Base-by-base conservation (phyloP, 208 protist genomes). In the Leptomonas pyrrhocoris region DNA sequence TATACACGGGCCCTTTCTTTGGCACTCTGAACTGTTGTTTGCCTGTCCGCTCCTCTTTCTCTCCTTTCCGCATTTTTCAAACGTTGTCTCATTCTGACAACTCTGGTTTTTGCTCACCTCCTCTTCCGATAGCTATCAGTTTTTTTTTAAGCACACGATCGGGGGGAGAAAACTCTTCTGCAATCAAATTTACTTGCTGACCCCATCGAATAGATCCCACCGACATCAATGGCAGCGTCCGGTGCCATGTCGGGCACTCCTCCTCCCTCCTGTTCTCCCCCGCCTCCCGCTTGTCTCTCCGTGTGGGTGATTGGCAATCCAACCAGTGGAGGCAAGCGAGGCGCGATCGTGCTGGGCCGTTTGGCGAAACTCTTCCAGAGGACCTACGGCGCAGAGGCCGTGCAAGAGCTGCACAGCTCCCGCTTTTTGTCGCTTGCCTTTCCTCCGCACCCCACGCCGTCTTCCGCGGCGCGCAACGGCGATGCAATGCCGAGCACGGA, bases 251-350 rank as follows among this genome's bases (percentile, higher is more conserved):
- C 42, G 2, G 21, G 9, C 8, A 19, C 30, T 30, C 59, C 4
- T 42, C 45, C 18, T 2, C 23, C 1, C 27, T 0, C n/a, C 18
- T 4, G 7, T 18, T 9, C 25, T 34, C 1, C 23, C 18, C 30
- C 31, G 19, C 15, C 61, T 18, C 34, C 46, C 2, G 45, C 34
- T 0, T 57, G 48, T n/a, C 61, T 67, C 49, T 67, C 15, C 2
- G 64, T 88, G 13, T 92, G 84, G 82, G 36, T 92, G 12, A 79
- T 94, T 43, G 83, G 69, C 36, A 91, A 94, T 59, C 81, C 84
- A 8, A 77, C 56, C 34, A 92, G 89, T 34, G 89, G 84, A 4
- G 85, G 85, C 2, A 53, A 57, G 49, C 61, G 58, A 2, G 65
- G 65, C 18, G 77, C 58, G 1, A 45, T 40, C 3, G 50, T 82